Conservation (phyloP, 495 filamentous ascomycete genomes). For the Lasiosphaeria ovina region DNA sequence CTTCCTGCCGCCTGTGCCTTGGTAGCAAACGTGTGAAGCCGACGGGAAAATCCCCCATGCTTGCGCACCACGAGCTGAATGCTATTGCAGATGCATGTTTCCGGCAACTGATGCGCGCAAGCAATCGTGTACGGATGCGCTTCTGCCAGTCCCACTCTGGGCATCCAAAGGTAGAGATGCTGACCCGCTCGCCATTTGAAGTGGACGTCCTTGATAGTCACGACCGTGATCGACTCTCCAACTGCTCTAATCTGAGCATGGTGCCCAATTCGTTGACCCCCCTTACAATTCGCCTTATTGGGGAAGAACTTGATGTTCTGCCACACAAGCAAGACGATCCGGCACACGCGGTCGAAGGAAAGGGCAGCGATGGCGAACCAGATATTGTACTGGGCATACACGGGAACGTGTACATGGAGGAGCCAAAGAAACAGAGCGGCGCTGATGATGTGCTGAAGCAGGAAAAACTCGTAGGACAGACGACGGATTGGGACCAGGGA, state of each 20-base stretch:
- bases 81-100: slow-evolving; percentile 52
- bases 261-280: slow-evolving; percentile 47
- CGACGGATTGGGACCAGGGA: slow-evolving; percentile 67
- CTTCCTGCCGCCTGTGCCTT: slow-evolving; percentile 40
- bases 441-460: slow-evolving; percentile 72
- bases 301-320: slow-evolving; percentile 57
- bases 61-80: slow-evolving; percentile 73
- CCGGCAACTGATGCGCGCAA: slow-evolving; percentile 42
- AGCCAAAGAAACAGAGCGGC: slow-evolving; percentile 66
- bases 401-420: slow-evolving; percentile 64
- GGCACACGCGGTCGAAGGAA: slow-evolving; percentile 64
- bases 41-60: slow-evolving; percentile 66
- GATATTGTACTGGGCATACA: slow-evolving; percentile 54
- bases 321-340: slow-evolving; percentile 53
- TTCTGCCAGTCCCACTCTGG: slow-evolving; percentile 64
- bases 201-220: slow-evolving; percentile 67
- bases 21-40: slow-evolving; percentile 61
- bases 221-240: slow-evolving; percentile 60
- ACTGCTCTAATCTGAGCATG: slow-evolving; percentile 63
- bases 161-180: slow-evolving; percentile 74
- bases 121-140: slow-evolving; percentile 83
- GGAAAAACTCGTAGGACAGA: slow-evolving; percentile 75
- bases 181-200: slow-evolving; percentile 76
- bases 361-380: slow-evolving; percentile 74
- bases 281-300: slow-evolving; percentile 38